A percentile compares a stretch with the other conserved stretches of the same genome.
These are phyloP conservation scores for Parasarocladium wereldwijsianum DNA, from an alignment of 2,329 filamentous ascomycete species.

Conservation along the genomic window DNA sequence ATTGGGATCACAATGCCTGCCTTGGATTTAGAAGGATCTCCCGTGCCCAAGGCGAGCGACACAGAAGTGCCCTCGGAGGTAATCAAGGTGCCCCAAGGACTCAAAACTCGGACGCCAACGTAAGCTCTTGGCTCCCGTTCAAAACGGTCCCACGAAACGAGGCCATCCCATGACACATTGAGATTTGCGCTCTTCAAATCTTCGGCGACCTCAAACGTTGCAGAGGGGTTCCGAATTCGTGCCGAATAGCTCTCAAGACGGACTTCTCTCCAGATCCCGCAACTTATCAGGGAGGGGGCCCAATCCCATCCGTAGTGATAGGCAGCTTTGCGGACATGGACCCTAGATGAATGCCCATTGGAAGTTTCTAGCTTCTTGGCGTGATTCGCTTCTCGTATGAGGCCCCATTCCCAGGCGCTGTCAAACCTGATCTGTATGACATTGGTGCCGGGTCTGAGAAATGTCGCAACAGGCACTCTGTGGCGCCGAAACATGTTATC, in stretches of 20 bases:
- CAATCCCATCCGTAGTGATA: slow-evolving; percentile 57
- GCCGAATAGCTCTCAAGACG: slow-evolving; percentile 46
- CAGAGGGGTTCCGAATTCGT: slow-evolving; percentile 41
- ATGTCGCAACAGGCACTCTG: slow-evolving; percentile 30
- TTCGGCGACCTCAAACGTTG: slow-evolving; percentile 14
- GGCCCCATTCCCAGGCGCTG: slow-evolving; percentile 5
- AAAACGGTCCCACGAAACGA: no score
- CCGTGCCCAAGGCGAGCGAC: no score
- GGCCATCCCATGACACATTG: not conserved
- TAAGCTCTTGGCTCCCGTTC: no score
- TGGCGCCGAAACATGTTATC: slow-evolving; percentile 47
- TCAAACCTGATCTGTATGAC: slow-evolving; percentile 16
- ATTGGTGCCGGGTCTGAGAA: slow-evolving; percentile 23
- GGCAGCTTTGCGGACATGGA: slow-evolving; percentile 43
- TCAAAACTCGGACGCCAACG: no score
- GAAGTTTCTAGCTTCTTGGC: slow-evolving; percentile 31
- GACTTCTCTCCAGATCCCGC: slow-evolving; percentile 48
- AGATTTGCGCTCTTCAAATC: slow-evolving; percentile 9
- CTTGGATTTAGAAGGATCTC: no score
- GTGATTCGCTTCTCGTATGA: slow-evolving; percentile 32
- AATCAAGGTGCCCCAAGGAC: no score
- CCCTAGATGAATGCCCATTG: slow-evolving; percentile 22
- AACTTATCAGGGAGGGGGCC: slow-evolving; percentile 44
- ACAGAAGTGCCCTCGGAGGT: no score
- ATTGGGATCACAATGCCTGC: no score